Base-by-base conservation (phyloP, 768 basidiomycete species). In the Xanthoconium purpureum region DNA sequence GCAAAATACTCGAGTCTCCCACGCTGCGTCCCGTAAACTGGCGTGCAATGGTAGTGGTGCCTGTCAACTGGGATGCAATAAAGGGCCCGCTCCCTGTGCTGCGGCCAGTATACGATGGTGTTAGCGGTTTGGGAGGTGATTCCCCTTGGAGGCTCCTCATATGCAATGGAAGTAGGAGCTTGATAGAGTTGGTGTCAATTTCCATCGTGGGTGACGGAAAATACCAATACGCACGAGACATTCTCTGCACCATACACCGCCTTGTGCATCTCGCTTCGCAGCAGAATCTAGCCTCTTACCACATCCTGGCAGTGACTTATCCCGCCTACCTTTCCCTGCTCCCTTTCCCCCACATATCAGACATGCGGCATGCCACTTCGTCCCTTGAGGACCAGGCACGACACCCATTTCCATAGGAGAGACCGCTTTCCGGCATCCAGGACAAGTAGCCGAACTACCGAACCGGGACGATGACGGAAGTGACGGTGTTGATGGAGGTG, bases 321-420 rank as follows among this genome's bases (percentile, higher is more conserved):
- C 82, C 61, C 69, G 78, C 73, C 62, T 80, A 71, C 73, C 77
- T 63, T 52, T 71, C 37, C 71, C 68, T 12, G 64, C 62, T 9
- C 74, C 72, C 68, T 83, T 89, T 1, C 91, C 91, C 1, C 91
- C 91, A 64, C 91, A 94, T 7, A 91, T 78, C 47, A 94, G 77
- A 69, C 91, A 94, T 38, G 78, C 66, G 8, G 80, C 76, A 69
- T 94, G 91, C 91, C 91, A 94, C 59, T 82, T 80, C 33, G 86
- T 85, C 36, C 88, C 88, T 57, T 89, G 86, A 24, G 91, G 91
- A 6, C 91, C 91, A 29, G 89, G 86, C 38, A 94, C 87, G 32
- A 93, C 90, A 10, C 91, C 91, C 55, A 82, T 78, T 64, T 93
- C 91, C 90, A 94, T 92, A 2, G 82, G 82, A 15, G 88, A 89